Conservation (phyloP, 2,329 filamentous ascomycete genomes). For the Sarocladium oryzae region DNA sequence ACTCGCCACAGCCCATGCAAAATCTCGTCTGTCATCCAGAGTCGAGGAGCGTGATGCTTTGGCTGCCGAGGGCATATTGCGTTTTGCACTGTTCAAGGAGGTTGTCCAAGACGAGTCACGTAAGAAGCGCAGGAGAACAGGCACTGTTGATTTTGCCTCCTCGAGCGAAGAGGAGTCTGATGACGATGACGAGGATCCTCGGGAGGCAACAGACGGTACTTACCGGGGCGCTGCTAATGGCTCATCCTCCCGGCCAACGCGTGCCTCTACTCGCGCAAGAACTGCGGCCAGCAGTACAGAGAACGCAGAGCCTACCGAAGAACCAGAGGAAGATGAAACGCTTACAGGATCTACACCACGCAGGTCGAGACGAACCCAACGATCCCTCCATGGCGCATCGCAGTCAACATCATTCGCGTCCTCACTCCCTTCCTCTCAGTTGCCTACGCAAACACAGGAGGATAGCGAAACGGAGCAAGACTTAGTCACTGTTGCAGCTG, state of each 20-base stretch:
- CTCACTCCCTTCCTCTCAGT: slow-evolving; percentile 70
- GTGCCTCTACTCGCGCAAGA: slow-evolving; percentile 19
- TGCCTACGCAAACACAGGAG: slow-evolving; percentile 38
- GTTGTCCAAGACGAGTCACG: slow-evolving; percentile 72
- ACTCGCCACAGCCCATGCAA: slow-evolving; percentile 92
- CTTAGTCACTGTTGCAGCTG: slow-evolving; percentile 35
- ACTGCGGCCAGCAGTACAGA: background rate
- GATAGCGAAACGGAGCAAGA: slow-evolving; percentile 38
- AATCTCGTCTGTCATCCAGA: slow-evolving; percentile 77
- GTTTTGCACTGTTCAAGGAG: slow-evolving; percentile 97
- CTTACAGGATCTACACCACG: slow-evolving; percentile 38
- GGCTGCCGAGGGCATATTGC: slow-evolving; percentile 80
- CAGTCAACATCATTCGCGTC: slow-evolving; percentile 65
- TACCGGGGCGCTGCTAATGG: slow-evolving; percentile 34
- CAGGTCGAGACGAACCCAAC: slow-evolving; percentile 30
- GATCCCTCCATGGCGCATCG: slow-evolving; percentile 30
- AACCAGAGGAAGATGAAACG: slow-evolving; percentile 46
- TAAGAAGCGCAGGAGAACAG: slow-evolving; percentile 73
- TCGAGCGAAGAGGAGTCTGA: slow-evolving; percentile 53
- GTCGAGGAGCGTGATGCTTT: slow-evolving; percentile 87
- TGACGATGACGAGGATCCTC: slow-evolving; percentile 46
- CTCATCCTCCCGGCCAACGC: slow-evolving; percentile 23
- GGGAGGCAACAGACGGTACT: background rate
- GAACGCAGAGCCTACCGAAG: slow-evolving; percentile 37
- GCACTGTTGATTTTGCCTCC: slow-evolving; percentile 49